A percentile compares a stretch with the other conserved stretches of the same genome.
phyloP scores from a whole-genome alignment of 192 early-diverging fungal species.

The Coemansia sp. region DNA sequence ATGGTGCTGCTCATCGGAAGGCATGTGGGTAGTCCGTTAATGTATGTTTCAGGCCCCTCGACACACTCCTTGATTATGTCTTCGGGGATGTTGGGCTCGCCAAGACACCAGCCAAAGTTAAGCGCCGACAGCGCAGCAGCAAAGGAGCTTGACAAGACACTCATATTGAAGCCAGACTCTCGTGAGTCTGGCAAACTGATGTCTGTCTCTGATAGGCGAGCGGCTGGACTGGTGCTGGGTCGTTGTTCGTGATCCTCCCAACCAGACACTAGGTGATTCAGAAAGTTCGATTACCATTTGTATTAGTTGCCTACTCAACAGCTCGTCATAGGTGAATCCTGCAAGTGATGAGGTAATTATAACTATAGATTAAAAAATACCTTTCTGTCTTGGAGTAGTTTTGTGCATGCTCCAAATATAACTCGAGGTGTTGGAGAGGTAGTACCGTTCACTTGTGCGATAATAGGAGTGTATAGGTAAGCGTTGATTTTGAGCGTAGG shows the following conservation, averaged over 20 bases:
- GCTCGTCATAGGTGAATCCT: background rate
- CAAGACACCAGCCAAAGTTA: constrained; percentile 58
- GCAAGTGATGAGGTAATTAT: background rate
- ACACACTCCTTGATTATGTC: constrained; percentile 54
- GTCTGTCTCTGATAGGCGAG: background rate
- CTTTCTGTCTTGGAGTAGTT: background rate
- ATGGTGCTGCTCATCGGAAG: constrained; percentile 50
- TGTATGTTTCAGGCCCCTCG: constrained; percentile 16
- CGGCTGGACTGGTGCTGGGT: background rate
- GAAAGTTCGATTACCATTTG: background rate
- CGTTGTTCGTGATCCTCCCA: background rate
- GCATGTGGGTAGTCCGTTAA: constrained; percentile 44
- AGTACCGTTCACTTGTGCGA: background rate
- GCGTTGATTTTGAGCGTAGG: background rate
- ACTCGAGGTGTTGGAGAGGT: background rate
- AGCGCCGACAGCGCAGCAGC: constrained; percentile 49
- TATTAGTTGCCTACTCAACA: background rate
- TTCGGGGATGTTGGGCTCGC: constrained; percentile 61
- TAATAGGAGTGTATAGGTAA: background rate
- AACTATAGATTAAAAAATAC: background rate
- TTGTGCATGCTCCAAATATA: background rate
- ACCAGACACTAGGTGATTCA: background rate
- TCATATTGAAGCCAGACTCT: constrained; percentile 30
- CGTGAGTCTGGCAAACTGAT: constrained; percentile 30
- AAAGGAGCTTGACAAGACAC: constrained; percentile 26